Percentiles rank a stretch among this genome's conserved stretches.
Conservation (phyloP, 345 rosid species). For the Passiflora organensis region DNA sequence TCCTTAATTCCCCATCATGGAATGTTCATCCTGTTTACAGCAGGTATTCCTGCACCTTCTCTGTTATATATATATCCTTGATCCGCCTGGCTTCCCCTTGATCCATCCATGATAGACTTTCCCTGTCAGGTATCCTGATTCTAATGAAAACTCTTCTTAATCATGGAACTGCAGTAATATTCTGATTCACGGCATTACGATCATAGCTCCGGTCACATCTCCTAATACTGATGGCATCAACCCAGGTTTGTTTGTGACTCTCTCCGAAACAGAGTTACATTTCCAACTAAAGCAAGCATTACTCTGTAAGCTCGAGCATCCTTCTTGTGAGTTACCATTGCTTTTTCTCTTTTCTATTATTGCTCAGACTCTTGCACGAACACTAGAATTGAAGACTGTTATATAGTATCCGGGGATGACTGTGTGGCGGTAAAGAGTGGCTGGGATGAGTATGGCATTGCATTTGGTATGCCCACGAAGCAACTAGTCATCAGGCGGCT, state of each 20-base stretch:
- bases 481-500: slow-evolving; percentile 56
- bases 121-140: not conserved
- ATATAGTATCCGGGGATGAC: slow-evolving; percentile 87
- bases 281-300: too few relatives aligned
- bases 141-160: too few relatives aligned
- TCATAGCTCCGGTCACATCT: slow-evolving; percentile 75
- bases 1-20: slow-evolving; percentile 87
- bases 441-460: slow-evolving; percentile 78
- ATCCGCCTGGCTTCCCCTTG: not conserved
- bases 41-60: slow-evolving; percentile 52
- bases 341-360: not conserved
- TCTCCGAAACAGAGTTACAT: too few relatives aligned
- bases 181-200: slow-evolving; percentile 70
- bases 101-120: not conserved
- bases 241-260: slow-evolving; percentile 45
- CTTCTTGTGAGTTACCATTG: not conserved
- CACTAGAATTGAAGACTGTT: slow-evolving; percentile 74
- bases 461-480: slow-evolving; percentile 62
- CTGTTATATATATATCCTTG: not conserved
- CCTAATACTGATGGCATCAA: slow-evolving; percentile 95
- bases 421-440: slow-evolving; percentile 91
- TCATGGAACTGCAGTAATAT: slow-evolving; percentile 45
- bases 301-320: too few relatives aligned
- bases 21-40: slow-evolving; percentile 88
- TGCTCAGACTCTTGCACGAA: slow-evolving; percentile 84